phyloP scores from a whole-genome alignment of 2,329 filamentous ascomycete genomes.

The Zymoseptoria ardabiliae region DNA sequence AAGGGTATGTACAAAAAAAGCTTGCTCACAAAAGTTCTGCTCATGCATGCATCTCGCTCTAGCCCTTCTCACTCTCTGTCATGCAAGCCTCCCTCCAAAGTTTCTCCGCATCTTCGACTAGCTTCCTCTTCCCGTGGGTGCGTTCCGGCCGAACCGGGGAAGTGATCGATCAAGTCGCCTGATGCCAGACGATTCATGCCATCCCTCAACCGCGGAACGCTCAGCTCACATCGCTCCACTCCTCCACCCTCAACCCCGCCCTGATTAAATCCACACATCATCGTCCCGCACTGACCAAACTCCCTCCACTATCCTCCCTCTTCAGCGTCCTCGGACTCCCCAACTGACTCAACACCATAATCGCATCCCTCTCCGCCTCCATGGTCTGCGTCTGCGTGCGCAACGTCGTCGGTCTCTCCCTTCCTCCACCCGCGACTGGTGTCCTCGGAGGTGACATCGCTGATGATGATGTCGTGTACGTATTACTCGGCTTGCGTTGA shows the following conservation, averaged over 20 bases:
- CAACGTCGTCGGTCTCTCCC: conserved; percentile 42
- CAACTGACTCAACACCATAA: conserved; percentile 75
- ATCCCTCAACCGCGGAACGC: no score
- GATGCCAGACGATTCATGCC: no score
- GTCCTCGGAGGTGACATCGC: conserved; percentile 29
- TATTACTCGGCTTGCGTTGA: conserved; percentile 1
- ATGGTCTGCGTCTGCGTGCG: conserved; percentile 63
- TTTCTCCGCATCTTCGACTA: no score
- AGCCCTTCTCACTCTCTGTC: no score
- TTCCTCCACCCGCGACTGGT: conserved; percentile 14
- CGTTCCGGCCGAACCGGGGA: no score
- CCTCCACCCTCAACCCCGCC: neutral
- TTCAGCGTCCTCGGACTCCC: conserved; percentile 37
- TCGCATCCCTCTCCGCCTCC: conserved; percentile 68
- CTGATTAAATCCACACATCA: neutral
- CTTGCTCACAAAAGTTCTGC: no score
- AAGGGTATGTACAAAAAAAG: no score
- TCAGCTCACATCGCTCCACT: no score
- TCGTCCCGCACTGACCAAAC: neutral
- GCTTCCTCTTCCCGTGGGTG: no score
- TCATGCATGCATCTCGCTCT: no score
- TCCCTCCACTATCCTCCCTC: neutral
- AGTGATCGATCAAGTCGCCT: no score
- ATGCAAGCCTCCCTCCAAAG: no score
- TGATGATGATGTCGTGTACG: neutral